These are phyloP conservation scores for Coix lacrymajobi DNA, from an alignment of 176 grass and related monocot species.

Conservation along the genomic window DNA sequence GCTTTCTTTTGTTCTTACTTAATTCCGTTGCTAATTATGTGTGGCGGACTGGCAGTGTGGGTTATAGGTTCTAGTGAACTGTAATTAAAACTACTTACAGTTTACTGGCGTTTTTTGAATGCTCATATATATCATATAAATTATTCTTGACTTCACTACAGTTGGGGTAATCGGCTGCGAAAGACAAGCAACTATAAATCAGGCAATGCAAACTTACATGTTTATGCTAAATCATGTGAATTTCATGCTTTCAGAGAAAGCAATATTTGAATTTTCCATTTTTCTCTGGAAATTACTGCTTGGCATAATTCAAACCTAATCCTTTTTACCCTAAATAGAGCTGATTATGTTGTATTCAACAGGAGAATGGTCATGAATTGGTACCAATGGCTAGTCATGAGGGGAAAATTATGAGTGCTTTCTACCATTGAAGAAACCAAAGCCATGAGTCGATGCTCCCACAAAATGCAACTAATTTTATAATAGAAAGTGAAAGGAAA, in stretches of 20 bases:
- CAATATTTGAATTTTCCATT: not conserved
- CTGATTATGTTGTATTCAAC: constrained; percentile 16
- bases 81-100: not conserved
- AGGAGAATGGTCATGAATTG: constrained; percentile 76
- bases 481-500: constrained; percentile 73
- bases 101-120: not conserved
- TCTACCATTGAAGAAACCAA: constrained; percentile 79
- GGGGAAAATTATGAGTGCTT: constrained; percentile 70
- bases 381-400: constrained; percentile 67
- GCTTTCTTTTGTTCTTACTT: not conserved
- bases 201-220: not conserved
- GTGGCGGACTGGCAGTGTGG: not conserved
- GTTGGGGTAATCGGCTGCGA: not conserved
- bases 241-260: not conserved
- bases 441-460: constrained; percentile 48
- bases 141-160: not conserved
- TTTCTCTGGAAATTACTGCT: not conserved
- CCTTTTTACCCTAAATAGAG: not conserved
- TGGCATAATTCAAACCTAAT: not conserved
- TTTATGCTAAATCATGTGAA: not conserved
- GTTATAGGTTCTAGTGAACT: not conserved
- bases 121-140: not conserved
- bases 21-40: not conserved
- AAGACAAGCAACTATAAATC: not conserved
- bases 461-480: constrained; percentile 77